Evolutionary conservation across 495 filamentous ascomycete species (phyloP).

Genomic region (Xylaria telfairii): DNA sequence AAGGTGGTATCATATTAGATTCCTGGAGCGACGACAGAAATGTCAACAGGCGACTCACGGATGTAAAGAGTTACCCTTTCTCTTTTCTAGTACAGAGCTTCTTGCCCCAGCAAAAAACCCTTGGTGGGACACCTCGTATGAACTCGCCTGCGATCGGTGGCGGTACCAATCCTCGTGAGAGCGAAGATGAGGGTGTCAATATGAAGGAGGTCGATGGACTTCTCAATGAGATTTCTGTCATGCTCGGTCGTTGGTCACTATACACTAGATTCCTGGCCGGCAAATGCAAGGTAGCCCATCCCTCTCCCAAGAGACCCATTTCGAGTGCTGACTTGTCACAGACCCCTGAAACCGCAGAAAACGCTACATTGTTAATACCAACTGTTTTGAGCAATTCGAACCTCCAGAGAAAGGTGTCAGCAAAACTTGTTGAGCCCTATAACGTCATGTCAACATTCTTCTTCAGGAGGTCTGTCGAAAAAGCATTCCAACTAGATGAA

Average conservation of each 20-base stretch:
- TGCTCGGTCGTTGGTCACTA: constrained; percentile 92
- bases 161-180: constrained; percentile 52
- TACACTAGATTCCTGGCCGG: constrained; percentile 88
- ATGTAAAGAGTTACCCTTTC: constrained; percentile 96
- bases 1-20: constrained; percentile 96
- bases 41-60: constrained; percentile 84
- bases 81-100: constrained; percentile 97
- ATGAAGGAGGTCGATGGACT: constrained; percentile 93
- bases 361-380: constrained; percentile 64
- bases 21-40: constrained; percentile 90
- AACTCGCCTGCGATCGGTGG: constrained; percentile 71
- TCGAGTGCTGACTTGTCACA: constrained; percentile 35
- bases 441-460: constrained; percentile 92
- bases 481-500: constrained; percentile 98
- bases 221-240: constrained; percentile 82
- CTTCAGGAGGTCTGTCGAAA: constrained; percentile 93
- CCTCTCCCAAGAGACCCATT: not conserved
- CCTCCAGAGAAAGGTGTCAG: constrained; percentile 74
- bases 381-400: constrained; percentile 75
- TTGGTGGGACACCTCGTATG: constrained; percentile 56
- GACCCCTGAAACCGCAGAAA: constrained; percentile 51
- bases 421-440: constrained; percentile 76
- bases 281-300: constrained; percentile 71
- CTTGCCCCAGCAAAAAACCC: constrained; percentile 66
- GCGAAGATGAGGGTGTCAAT: constrained; percentile 89